Evolutionary conservation across 2,329 filamentous ascomycete species (phyloP).

Genomic region (Hysterium pulicare): DNA sequence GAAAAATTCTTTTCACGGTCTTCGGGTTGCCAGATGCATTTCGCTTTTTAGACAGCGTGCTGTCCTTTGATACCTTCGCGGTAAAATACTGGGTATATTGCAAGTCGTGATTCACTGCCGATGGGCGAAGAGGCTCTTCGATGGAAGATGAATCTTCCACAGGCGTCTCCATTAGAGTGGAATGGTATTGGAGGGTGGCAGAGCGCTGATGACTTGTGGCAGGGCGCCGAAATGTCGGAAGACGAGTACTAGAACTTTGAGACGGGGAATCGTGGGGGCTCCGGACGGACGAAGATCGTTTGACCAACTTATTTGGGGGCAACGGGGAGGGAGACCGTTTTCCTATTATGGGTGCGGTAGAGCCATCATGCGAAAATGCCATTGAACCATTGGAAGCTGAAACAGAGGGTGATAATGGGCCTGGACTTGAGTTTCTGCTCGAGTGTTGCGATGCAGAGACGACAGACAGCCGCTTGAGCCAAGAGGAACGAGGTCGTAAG

Average conservation of each 20-base stretch:
- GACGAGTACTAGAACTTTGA: conserved; percentile 56
- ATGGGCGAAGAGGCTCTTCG: conserved; percentile 16
- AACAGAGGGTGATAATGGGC: conserved; percentile 63
- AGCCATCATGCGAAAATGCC: conserved; percentile 48
- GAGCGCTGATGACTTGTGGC: conserved; percentile 78
- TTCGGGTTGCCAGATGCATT: conserved; percentile 37
- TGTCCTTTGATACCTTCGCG: conserved; percentile 30
- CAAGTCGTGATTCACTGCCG: conserved; percentile 23
- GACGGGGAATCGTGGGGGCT: conserved; percentile 43
- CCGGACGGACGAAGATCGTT: conserved; percentile 61
- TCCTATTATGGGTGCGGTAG: conserved; percentile 61
- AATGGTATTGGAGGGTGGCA: conserved; percentile 61
- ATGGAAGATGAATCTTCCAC: conserved; percentile 18
- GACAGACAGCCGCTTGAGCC: conserved; percentile 68
- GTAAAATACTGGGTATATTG: conserved; percentile 39
- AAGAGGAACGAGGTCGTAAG: conserved; percentile 53
- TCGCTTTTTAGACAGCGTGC: conserved; percentile 40
- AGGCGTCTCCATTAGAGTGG: conserved; percentile 29
- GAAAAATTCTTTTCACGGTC: conserved; percentile 43
- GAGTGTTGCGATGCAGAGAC: conserved; percentile 64
- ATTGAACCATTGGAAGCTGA: conserved; percentile 59
- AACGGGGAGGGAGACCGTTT: conserved; percentile 39
- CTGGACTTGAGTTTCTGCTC: conserved; percentile 62
- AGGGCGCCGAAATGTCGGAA: conserved; percentile 66
- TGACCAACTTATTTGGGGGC: conserved; percentile 73